Conservation (phyloP, 2,329 filamentous ascomycete species). For the Aspergillus ibericus region DNA sequence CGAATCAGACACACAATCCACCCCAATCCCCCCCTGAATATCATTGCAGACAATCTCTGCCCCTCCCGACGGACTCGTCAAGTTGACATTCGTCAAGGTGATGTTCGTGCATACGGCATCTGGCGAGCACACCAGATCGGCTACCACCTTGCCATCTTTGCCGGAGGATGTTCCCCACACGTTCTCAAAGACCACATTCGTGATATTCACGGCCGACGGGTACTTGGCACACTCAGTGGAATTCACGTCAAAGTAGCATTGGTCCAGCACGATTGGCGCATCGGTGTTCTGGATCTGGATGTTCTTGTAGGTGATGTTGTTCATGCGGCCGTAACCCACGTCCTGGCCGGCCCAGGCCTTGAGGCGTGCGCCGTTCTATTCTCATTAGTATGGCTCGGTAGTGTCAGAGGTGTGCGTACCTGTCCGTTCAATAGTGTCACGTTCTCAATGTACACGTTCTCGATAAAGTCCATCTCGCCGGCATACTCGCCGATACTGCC, state of each 20-base stretch:
- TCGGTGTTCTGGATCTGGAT: constrained; percentile 61
- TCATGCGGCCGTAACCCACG: constrained; percentile 61
- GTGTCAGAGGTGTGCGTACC: constrained; percentile 21
- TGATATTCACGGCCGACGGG: constrained; percentile 60
- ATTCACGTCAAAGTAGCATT: constrained; percentile 63
- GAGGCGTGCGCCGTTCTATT: constrained; percentile 56
- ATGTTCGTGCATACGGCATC: constrained; percentile 60
- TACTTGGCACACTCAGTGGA: constrained; percentile 53
- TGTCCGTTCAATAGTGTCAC: constrained; percentile 56
- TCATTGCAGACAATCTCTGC: constrained; percentile 54
- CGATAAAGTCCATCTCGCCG: constrained; percentile 56
- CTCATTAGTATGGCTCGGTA: constrained; percentile 22
- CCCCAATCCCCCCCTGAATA: constrained; percentile 43
- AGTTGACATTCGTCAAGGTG: constrained; percentile 54
- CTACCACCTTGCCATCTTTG: constrained; percentile 56
- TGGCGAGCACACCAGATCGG: constrained; percentile 56
- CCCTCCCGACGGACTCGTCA: constrained; percentile 52
- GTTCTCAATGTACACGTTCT: constrained; percentile 61
- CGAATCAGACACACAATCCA: constrained; percentile 30
- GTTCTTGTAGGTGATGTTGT: constrained; percentile 64
- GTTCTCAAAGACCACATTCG: constrained; percentile 60
- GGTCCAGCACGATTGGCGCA: constrained; percentile 59
- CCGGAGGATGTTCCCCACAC: constrained; percentile 59
- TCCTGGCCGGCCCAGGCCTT: constrained; percentile 62
- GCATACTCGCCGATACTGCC: constrained; percentile 60